Conservation (phyloP, 2,329 filamentous ascomycete species). For the Fusarium humuli region DNA sequence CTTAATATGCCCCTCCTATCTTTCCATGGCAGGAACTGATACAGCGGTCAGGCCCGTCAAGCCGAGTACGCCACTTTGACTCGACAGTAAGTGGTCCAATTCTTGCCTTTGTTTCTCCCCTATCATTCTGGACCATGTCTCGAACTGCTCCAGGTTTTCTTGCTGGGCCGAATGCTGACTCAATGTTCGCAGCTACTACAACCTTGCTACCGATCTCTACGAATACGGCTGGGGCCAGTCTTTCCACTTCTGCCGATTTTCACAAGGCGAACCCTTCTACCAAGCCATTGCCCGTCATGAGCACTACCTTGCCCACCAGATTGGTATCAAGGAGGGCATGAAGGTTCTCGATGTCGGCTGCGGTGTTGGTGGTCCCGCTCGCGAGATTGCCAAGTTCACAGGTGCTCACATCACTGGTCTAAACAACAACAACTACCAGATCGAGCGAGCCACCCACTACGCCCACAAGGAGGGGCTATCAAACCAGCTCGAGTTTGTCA, state of each 20-base stretch:
- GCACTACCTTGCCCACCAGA: conserved; percentile 94
- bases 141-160: not conserved
- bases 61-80: conserved; percentile 94
- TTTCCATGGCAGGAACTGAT: conserved; percentile 36
- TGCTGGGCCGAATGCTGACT: conserved; percentile 33
- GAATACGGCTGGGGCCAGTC: conserved; percentile 97
- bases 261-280: conserved; percentile 84
- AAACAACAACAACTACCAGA: conserved; percentile 99
- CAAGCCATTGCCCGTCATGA: conserved; percentile 96
- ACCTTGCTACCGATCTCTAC: conserved; percentile 94
- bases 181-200: conserved; percentile 78
- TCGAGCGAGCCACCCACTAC: conserved; percentile 89
- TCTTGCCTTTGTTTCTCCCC: not conserved
- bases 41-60: conserved; percentile 71
- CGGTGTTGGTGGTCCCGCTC: conserved; percentile 93
- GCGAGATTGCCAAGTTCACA: conserved; percentile 96
- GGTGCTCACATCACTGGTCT: conserved; percentile 89
- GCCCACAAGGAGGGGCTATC: conserved; percentile 83
- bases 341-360: conserved; percentile 96
- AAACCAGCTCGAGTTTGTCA: conserved; percentile 85
- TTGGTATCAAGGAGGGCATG: conserved; percentile 87
- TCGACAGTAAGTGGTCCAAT: conserved; percentile 75
- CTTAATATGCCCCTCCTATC: conserved; percentile 30
- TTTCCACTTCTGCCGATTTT: conserved; percentile 98
- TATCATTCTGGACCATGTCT: not conserved